Conservation (phyloP, 2,329 filamentous ascomycete genomes). For the Calonectria pseudoreteaudii region DNA sequence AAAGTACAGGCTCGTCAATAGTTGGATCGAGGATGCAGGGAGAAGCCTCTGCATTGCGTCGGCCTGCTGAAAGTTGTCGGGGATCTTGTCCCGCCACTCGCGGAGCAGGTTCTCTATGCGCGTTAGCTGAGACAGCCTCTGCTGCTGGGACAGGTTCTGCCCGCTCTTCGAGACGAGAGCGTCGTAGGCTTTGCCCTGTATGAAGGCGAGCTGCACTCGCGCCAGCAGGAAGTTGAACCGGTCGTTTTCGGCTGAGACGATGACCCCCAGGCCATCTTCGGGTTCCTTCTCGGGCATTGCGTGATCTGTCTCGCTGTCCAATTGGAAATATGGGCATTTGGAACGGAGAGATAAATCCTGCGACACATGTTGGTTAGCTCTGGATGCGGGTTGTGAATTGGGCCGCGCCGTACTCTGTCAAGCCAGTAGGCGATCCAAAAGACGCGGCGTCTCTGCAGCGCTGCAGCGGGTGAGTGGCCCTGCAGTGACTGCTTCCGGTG, state of each 20-base stretch:
- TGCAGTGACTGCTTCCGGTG: constrained; percentile 38
- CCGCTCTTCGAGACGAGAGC: constrained; percentile 28
- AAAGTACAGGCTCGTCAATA: constrained; percentile 30
- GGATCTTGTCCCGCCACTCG: constrained; percentile 32
- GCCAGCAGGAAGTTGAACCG: constrained; percentile 31
- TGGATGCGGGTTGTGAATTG: too few species aligned
- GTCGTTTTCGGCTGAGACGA: constrained; percentile 9
- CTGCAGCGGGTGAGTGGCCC: background rate
- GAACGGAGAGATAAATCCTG: constrained; percentile 51
- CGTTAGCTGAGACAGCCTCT: background rate
- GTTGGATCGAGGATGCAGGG: background rate
- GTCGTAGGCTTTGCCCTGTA: constrained; percentile 36
- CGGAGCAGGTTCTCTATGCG: constrained; percentile 22
- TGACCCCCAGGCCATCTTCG: constrained; percentile 27
- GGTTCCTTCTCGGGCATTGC: constrained; percentile 33
- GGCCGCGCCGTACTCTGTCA: constrained; percentile 38
- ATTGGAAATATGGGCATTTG: constrained; percentile 48
- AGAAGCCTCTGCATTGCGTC: constrained; percentile 18
- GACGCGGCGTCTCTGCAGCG: constrained; percentile 45
- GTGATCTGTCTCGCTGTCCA: constrained; percentile 52
- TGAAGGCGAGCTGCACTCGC: constrained; percentile 30
- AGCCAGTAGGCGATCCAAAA: constrained; percentile 53
- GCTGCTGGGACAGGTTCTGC: constrained; percentile 6
- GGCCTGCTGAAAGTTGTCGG: background rate
- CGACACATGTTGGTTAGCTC: background rate